Base-by-base conservation (phyloP, 1,139 yeast genomes). In the Yamadazyma sp. region DNA sequence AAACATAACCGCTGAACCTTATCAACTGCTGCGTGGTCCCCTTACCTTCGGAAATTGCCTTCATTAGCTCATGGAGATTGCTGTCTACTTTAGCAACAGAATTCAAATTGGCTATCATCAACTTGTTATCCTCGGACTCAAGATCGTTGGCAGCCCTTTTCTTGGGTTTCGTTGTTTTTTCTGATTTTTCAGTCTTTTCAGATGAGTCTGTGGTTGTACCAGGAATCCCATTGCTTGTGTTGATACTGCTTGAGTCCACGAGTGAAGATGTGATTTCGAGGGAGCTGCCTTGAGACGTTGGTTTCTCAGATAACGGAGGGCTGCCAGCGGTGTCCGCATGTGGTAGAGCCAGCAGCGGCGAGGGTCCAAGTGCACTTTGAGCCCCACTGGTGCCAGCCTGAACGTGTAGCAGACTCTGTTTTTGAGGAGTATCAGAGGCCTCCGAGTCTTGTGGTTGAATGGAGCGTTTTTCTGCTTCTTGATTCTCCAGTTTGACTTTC, bases 71-170 rank as follows among this genome's bases (percentile, higher is more conserved):
- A 49, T 81, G 83, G 38, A 91, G 62, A 6, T 81, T 73, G 1
- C 78, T 72, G 52, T 89, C 95, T 4, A 75, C 71, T 34, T 86
- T 74, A 0, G 97, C 97, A 59, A 91, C 81, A 2, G 84, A 73
- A 50, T 89, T 89, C 50, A 91, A 72, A 53, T 89, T 87, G 6
- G 83, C 78, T 48, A 91, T 87, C 85, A 89, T 87, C 40, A 84
- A 78, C 37, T 83, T 82, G 55, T 85, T 83, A 38, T 82, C 87
- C 1, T 77, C 75, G 5, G 82, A 71, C n/a, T 31, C 31, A 5
- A 31, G 37, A 14, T 35, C 38, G 17, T 24, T 30, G 23, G 34
- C 30, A 6, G 34, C 23, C 11, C 28, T 33, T 9, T 33, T 33
- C 46, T 26, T 44, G 39, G 26, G 52, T 33, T 6, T 48, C 28